Evolutionary conservation across 345 rosid species (phyloP).

Genomic region (Pistacia atlantica): DNA sequence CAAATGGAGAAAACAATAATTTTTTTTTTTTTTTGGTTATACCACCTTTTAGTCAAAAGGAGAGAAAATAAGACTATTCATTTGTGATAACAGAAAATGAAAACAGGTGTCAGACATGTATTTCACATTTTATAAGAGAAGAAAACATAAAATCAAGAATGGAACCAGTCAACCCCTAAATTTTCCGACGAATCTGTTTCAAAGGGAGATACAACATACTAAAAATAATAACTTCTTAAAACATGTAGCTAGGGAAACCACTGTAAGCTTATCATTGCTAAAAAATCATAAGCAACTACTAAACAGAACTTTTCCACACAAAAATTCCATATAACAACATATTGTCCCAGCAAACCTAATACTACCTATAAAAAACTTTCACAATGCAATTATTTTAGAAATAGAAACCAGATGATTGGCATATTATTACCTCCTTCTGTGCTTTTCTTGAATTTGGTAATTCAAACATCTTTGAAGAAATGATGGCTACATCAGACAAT

Average conservation of each 20-base stretch:
- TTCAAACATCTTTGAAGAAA: conserved; percentile 87
- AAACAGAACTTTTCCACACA: not conserved
- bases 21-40: too few relatives aligned
- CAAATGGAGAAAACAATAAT: too few relatives aligned
- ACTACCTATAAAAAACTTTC: not conserved
- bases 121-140: too few relatives aligned
- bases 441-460: conserved; percentile 86
- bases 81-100: too few relatives aligned
- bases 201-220: not conserved
- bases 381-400: not conserved
- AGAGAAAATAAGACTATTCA: too few relatives aligned
- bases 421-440: conserved; percentile 62
- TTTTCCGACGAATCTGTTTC: not conserved
- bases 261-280: conserved; percentile 2
- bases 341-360: too few relatives aligned
- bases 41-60: too few relatives aligned
- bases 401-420: not conserved
- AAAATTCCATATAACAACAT: not conserved
- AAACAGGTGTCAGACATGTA: too few relatives aligned
- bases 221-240: not conserved
- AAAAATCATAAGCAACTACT: not conserved
- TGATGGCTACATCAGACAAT: conserved; percentile 54
- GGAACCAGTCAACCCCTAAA: not conserved
- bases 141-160: too few relatives aligned
- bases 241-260: conserved; percentile 4